Evolutionary conservation across 208 protist genomes (phyloP).

Genomic region (Leishmania martiniquensis): DNA sequence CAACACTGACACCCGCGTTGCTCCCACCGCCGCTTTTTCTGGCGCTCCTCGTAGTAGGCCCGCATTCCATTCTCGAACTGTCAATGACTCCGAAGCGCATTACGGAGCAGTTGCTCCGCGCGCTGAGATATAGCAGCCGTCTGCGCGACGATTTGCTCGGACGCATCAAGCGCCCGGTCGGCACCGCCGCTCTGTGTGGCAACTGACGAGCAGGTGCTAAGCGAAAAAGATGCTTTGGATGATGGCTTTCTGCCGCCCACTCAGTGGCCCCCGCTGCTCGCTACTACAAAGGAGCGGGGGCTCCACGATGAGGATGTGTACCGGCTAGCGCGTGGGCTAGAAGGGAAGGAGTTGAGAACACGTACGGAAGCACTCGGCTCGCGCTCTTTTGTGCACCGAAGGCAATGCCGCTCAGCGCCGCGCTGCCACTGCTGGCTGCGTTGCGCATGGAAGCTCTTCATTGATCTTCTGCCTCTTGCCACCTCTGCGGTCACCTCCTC

Average conservation of each 20-base stretch:
- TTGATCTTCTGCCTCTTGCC: neutral
- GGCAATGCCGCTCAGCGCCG: slow-evolving; percentile 6
- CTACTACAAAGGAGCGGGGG: neutral
- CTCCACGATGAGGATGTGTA: neutral
- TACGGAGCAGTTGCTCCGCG: slow-evolving; percentile 2
- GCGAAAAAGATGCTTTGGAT: neutral
- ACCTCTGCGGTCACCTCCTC: neutral
- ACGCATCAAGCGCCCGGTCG: neutral
- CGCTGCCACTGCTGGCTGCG: slow-evolving; percentile 4
- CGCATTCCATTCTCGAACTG: slow-evolving; percentile 19
- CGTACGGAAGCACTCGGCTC: slow-evolving; percentile 22
- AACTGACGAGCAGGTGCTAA: neutral
- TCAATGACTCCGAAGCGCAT: slow-evolving; percentile 7
- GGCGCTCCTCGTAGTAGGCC: slow-evolving; percentile 30
- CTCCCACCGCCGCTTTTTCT: slow-evolving; percentile 10
- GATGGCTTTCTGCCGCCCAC: neutral
- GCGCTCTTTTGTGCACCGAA: slow-evolving; percentile 15
- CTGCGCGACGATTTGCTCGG: neutral
- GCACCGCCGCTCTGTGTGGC: neutral
- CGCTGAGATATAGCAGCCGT: neutral
- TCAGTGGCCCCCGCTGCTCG: neutral
- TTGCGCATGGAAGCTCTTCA: slow-evolving; percentile 5
- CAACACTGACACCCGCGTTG: neutral
- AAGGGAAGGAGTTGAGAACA: neutral
- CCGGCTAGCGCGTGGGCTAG: neutral